Percentiles rank a stretch among this genome's conserved stretches.
Evolutionary conservation across 768 basidiomycete genomes (phyloP).

Genomic region (Rickenella mellea): DNA sequence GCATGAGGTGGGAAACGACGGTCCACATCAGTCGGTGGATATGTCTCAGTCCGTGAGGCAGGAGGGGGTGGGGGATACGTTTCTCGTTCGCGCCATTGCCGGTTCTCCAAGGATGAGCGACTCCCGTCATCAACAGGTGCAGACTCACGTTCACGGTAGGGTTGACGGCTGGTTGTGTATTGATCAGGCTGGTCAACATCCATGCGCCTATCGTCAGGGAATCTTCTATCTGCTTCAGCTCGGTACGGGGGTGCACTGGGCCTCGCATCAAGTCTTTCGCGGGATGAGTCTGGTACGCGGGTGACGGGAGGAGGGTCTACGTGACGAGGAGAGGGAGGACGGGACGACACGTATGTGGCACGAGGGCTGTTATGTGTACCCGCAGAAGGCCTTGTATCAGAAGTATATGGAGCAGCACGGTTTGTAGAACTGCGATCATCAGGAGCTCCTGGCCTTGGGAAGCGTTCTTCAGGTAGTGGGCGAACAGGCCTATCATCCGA

Average conservation of each 20-base stretch:
- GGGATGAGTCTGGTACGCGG: too few relatives aligned
- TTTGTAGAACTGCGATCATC: too few relatives aligned
- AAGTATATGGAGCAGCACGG: too few relatives aligned
- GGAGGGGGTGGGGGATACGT: neutral
- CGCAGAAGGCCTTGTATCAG: too few relatives aligned
- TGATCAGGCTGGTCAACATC: neutral
- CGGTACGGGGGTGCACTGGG: neutral
- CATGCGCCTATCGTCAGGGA: neutral
- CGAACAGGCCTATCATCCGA: too few relatives aligned
- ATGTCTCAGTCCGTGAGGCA: neutral
- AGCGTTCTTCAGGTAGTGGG: too few relatives aligned
- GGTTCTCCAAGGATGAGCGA: neutral
- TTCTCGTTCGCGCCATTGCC: constrained; percentile 1
- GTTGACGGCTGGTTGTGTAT: neutral
- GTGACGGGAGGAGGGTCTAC: too few relatives aligned
- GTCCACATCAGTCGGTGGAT: neutral
- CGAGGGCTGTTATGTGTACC: too few relatives aligned
- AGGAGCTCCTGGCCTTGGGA: too few relatives aligned
- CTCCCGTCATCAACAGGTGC: neutral
- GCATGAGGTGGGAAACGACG: neutral
- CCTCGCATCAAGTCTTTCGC: neutral
- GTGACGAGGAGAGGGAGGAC: too few relatives aligned
- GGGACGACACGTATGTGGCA: too few relatives aligned
- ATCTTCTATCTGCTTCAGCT: neutral
- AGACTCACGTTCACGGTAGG: neutral